Evolutionary conservation across 768 basidiomycete genomes (phyloP).

Genomic region (Phaeolepiota aurea): DNA sequence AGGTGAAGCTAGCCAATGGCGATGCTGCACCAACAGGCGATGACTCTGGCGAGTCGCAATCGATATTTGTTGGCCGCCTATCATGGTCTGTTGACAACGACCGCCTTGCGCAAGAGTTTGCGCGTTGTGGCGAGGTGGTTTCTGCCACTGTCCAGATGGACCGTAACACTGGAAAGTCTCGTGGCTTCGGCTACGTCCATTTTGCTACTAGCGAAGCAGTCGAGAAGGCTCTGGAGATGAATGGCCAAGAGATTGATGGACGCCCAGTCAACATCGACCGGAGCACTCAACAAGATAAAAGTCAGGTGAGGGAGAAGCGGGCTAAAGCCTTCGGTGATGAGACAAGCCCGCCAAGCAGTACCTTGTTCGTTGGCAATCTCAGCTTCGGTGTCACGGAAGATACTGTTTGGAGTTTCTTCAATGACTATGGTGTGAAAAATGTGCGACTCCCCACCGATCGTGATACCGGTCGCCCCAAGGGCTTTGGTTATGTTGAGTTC

Average conservation of each 20-base stretch:
- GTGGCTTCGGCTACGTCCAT: constrained; percentile 80
- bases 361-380: constrained; percentile 88
- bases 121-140: constrained; percentile 79
- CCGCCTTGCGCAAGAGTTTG: constrained; percentile 87
- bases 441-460: constrained; percentile 90
- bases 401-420: constrained; percentile 82
- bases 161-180: constrained; percentile 72
- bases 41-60: constrained; percentile 43
- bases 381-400: constrained; percentile 79
- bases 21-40: constrained; percentile 32
- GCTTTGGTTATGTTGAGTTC: constrained; percentile 97
- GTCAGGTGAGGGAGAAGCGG: constrained; percentile 52
- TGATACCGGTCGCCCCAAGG: constrained; percentile 85
- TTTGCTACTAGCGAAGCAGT: constrained; percentile 66
- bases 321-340: constrained; percentile 73
- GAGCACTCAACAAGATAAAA: constrained; percentile 54
- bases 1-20: constrained; percentile 66
- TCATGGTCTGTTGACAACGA: constrained; percentile 98
- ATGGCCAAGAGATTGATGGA: constrained; percentile 89
- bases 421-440: constrained; percentile 79
- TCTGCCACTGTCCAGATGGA: constrained; percentile 87
- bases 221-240: constrained; percentile 72
- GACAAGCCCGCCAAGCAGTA: constrained; percentile 53
- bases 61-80: constrained; percentile 86
- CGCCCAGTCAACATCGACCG: constrained; percentile 83